Evolutionary conservation across 2,329 filamentous ascomycete species (phyloP).

Genomic region (Pseudopyricularia cyperi): DNA sequence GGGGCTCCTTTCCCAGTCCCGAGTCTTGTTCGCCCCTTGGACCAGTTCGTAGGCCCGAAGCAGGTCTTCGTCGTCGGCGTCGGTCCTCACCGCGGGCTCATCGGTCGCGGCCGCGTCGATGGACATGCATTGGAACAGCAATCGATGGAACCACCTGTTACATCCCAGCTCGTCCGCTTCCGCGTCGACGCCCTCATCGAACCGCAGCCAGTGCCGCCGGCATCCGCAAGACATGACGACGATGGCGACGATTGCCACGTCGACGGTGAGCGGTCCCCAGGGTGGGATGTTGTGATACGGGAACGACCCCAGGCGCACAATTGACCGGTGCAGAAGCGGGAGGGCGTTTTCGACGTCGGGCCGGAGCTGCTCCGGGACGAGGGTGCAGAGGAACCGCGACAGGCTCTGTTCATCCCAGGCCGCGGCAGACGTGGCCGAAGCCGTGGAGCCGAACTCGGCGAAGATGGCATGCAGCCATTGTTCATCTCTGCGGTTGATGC

Average conservation of each 20-base stretch:
- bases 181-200: not conserved
- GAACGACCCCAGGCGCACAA: not conserved
- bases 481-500: not conserved
- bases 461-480: not conserved
- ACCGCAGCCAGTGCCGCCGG: not conserved
- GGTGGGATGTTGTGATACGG: not conserved
- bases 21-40: not conserved
- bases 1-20: not conserved
- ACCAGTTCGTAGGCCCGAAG: not conserved
- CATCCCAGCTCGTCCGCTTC: not conserved
- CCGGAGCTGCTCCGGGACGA: not conserved
- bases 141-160: not conserved
- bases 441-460: not conserved
- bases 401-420: not conserved
- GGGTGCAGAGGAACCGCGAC: not conserved
- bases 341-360: not conserved
- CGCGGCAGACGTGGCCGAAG: not conserved
- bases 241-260: not conserved
- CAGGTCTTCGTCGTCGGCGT: not conserved
- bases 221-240: not conserved
- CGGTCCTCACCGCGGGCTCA: not conserved
- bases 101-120: not conserved
- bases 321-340: not conserved
- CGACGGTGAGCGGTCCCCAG: not conserved
- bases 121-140: not conserved